These are phyloP conservation scores for Tricladium varicosporioides DNA, from an alignment of 2,329 filamentous ascomycete genomes.

Conservation along the genomic window DNA sequence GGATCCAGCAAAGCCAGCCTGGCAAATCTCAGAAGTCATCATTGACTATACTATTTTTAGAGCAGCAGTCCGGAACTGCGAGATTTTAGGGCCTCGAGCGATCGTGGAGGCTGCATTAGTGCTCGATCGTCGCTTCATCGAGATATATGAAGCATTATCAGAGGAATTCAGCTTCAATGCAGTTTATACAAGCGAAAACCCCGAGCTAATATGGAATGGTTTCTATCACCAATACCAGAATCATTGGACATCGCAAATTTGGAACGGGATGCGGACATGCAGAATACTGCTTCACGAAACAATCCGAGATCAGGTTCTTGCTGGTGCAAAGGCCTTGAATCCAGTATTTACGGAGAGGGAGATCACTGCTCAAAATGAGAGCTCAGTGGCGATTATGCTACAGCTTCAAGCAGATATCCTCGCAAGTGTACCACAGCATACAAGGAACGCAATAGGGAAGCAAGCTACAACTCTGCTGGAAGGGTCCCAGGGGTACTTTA, in stretches of 20 bases:
- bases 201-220: conserved; percentile 28
- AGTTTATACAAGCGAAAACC: conserved; percentile 23
- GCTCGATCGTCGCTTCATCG: conserved; percentile 14
- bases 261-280: conserved; percentile 27
- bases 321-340: background rate
- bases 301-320: conserved; percentile 21
- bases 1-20: conserved; percentile 38
- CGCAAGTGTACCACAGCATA: conserved; percentile 28
- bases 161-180: conserved; percentile 23
- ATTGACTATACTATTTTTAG: conserved; percentile 15
- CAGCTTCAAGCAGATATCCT: conserved; percentile 26
- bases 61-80: conserved; percentile 2
- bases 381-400: conserved; percentile 15
- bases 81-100: conserved; percentile 36
- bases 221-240: conserved; percentile 30
- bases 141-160: conserved; percentile 14
- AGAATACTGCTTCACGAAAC: conserved; percentile 28
- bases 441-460: background rate
- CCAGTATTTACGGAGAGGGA: conserved; percentile 18
- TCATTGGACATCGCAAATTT: conserved; percentile 28
- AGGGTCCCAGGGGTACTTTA: conserved; percentile 21
- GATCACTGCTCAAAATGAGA: conserved; percentile 5
- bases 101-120: conserved; percentile 3
- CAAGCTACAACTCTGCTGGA: conserved; percentile 2
- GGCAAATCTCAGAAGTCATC: conserved; percentile 43